Base-by-base conservation (phyloP, 2,329 filamentous ascomycete species). In the Fusarium sarcochroum region DNA sequence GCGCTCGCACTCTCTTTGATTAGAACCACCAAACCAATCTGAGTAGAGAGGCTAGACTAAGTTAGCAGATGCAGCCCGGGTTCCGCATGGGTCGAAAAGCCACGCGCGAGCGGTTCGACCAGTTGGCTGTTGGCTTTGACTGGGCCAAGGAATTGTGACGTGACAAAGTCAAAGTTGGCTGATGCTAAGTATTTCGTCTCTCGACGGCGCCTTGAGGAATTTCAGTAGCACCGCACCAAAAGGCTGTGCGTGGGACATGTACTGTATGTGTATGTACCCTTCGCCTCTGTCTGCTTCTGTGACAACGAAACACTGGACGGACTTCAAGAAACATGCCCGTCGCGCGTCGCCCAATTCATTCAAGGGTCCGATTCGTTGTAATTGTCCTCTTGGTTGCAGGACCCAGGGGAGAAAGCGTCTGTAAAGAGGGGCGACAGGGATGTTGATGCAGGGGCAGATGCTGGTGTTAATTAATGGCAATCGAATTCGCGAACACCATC, bases 131-230 rank as follows among this genome's bases (percentile, higher is more conserved):
- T 70, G 59, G 53, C 58, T 69, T 70, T 59, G 53, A 57, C 64
- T 59, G 56, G 65, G 57, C 61, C 45, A 35, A 66, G 49, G 68
- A 72, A 70, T 72, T 71, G 70, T 68, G 71, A 71, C 70, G 69
- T 74, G 71, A 73, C 71, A 71, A 68, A 69, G 61, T 62, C 71
- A 71, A 68, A 69, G 61, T 62, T 66, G 54, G 64, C 58, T 65
- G 47, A 58, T 58, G 46, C 59, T 69, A 61, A 65, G 59, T 68
- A 60, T 52, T 55, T 65, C 48, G 58, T 58, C 48, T 58, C 44
- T 63, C 47, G 70, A 69, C 56, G 70, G 67, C 58, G 52, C 52
- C 56, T 51, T 38, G 51, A 58, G 60, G 69, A 72, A 71, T 70
- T 69, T 67, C 61, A 56, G 47, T 58, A 59, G 49, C 44, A 61